Conservation (phyloP, 441 rosid species). For the Adansonia gregorii region DNA sequence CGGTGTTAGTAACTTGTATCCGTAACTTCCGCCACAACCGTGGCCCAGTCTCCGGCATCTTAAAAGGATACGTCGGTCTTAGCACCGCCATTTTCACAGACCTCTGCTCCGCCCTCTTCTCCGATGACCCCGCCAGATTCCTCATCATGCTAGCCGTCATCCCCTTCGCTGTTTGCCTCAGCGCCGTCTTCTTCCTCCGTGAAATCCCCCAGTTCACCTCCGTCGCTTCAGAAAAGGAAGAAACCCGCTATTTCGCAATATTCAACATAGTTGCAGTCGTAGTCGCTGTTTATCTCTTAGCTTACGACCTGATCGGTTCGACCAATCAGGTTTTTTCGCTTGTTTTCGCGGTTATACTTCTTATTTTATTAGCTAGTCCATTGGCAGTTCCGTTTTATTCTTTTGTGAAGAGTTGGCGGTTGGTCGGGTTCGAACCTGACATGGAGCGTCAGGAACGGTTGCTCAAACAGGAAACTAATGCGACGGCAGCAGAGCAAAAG, state of each 20-base stretch:
- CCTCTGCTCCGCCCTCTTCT: constrained; percentile 67
- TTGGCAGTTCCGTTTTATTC: constrained; percentile 52
- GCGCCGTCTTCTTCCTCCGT: constrained; percentile 69
- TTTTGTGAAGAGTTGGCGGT: constrained; percentile 37
- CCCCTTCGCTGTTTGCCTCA: constrained; percentile 70
- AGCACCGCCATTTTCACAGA: constrained; percentile 88
- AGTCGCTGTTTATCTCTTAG: constrained; percentile 64
- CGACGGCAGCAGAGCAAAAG: neutral
- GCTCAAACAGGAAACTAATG: constrained; percentile 32
- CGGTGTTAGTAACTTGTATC: constrained; percentile 76
- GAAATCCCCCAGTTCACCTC: constrained; percentile 56
- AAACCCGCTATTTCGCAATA: constrained; percentile 54
- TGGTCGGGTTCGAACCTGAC: constrained; percentile 37
- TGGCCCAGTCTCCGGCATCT: constrained; percentile 82
- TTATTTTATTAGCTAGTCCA: constrained; percentile 65
- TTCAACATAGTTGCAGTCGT: constrained; percentile 68
- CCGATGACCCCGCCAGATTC: constrained; percentile 56
- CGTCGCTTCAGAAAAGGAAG: constrained; percentile 54
- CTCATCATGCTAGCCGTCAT: constrained; percentile 65
- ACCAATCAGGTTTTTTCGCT: constrained; percentile 40
- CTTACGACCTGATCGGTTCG: constrained; percentile 48
- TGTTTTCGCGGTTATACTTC: constrained; percentile 45
- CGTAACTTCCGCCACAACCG: constrained; percentile 77
- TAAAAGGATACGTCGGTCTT: constrained; percentile 80
- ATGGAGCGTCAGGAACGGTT: constrained; percentile 56